Evolutionary conservation across 805 yeast genomes (phyloP).

Genomic region (Candida alai): DNA sequence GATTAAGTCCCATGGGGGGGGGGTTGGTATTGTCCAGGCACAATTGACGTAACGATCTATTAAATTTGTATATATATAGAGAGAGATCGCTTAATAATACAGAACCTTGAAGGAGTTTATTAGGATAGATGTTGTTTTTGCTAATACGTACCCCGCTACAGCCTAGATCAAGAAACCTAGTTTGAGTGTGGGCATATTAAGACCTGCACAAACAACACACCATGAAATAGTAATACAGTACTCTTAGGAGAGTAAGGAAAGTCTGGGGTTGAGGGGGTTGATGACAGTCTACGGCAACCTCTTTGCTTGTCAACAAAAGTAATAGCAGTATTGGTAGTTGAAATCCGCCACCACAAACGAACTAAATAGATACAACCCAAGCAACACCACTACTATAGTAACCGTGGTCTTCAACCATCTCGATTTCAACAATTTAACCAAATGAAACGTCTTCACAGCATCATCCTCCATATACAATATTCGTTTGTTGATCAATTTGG

Average conservation of each 20-base stretch:
- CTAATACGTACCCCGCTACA: too few relatives aligned
- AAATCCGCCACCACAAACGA: slow-evolving; percentile 27
- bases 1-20: slow-evolving; percentile 37
- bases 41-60: slow-evolving; percentile 1
- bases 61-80: slow-evolving; percentile 7
- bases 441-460: too few relatives aligned
- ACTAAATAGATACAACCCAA: slow-evolving; percentile 12
- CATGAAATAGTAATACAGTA: slow-evolving; percentile 1
- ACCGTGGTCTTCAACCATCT: too few relatives aligned
- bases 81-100: too few relatives aligned
- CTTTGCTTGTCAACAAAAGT: slow-evolving; percentile 27
- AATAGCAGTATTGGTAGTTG: slow-evolving; percentile 38
- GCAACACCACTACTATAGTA: background rate
- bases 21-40: background rate
- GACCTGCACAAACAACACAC: too few relatives aligned
- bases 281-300: too few relatives aligned
- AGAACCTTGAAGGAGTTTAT: too few relatives aligned
- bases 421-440: too few relatives aligned
- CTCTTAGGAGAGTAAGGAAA: slow-evolving; percentile 5
- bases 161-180: too few relatives aligned
- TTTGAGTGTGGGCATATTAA: slow-evolving; percentile 1
- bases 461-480: slow-evolving; percentile 2
- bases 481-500: slow-evolving; percentile 1
- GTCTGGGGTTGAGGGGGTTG: background rate
- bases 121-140: too few relatives aligned